phyloP scores from a whole-genome alignment of 192 early-diverging fungal genomes.

The Funneliformis geosporum region DNA sequence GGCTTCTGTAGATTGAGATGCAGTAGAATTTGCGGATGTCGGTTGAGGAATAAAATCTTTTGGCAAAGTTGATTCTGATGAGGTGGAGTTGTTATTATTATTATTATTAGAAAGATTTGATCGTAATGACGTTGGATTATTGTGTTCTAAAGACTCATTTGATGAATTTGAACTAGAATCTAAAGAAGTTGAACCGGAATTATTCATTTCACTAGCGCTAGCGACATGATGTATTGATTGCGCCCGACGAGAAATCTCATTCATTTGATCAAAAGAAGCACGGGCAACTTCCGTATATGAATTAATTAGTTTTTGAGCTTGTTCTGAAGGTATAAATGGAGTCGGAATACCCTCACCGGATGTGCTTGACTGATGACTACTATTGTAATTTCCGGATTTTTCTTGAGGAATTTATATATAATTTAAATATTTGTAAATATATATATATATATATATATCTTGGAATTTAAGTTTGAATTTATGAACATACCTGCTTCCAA shows the following conservation, averaged over 20 bases:
- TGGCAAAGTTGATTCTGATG: not conserved
- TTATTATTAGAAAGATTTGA: not conserved
- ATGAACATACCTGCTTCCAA: slow-evolving; percentile 40
- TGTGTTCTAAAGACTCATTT: not conserved
- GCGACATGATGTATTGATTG: slow-evolving; percentile 15
- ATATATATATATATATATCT: no score
- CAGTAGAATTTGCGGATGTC: not conserved
- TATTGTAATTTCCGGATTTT: slow-evolving; percentile 11
- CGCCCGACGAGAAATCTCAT: slow-evolving; percentile 28
- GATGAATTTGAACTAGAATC: not conserved
- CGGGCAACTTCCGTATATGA: slow-evolving; percentile 37
- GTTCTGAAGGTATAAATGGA: slow-evolving; percentile 34
- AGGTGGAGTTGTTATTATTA: not conserved
- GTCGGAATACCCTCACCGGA: slow-evolving; percentile 11
- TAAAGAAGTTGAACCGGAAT: not conserved
- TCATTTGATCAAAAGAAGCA: slow-evolving; percentile 37
- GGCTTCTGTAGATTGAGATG: not conserved
- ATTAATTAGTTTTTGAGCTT: slow-evolving; percentile 39
- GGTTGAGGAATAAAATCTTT: not conserved
- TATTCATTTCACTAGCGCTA: not conserved
- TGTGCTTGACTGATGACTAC: not conserved
- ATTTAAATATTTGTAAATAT: not conserved
- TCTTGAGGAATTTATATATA: not conserved
- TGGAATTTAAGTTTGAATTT: not conserved
- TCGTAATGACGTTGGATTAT: not conserved